A percentile compares a stretch with the other conserved stretches of the same genome.
phyloP scores from a whole-genome alignment of 2,329 filamentous ascomycete genomes.

The Epichloe amarillans region DNA sequence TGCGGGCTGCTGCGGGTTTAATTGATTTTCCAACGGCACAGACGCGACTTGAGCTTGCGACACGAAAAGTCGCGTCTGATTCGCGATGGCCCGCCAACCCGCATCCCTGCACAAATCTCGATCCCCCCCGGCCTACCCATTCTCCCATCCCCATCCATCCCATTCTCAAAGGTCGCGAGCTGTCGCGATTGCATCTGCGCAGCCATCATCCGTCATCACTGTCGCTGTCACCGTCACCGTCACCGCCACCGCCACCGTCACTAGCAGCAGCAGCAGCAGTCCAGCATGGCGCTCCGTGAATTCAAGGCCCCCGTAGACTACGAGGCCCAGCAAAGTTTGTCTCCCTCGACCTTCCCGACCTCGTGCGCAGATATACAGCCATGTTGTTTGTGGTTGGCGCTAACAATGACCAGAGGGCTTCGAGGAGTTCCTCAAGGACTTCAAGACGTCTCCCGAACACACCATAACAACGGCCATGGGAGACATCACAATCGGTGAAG shows the following conservation, averaged over 20 bases:
- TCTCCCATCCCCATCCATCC: constrained; percentile 1
- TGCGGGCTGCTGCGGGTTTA: constrained; percentile 1
- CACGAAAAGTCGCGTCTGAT: constrained; percentile 23
- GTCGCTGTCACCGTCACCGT: background rate
- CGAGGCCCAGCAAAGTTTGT: constrained; percentile 66
- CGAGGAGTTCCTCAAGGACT: constrained; percentile 74
- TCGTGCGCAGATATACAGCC: background rate
- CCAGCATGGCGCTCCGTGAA: constrained; percentile 71
- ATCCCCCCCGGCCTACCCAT: constrained; percentile 17
- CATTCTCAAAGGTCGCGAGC: constrained; percentile 10
- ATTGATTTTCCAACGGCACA: constrained; percentile 12
- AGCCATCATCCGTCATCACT: background rate
- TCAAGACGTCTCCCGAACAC: constrained; percentile 65
- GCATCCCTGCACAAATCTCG: constrained; percentile 12
- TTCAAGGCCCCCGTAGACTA: constrained; percentile 75
- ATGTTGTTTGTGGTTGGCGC: background rate
- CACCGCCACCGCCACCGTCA: background rate
- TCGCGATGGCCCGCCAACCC: background rate
- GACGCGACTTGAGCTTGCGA: constrained; percentile 10
- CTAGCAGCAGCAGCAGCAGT: background rate
- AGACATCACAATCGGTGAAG: constrained; percentile 74
- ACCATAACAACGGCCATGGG: constrained; percentile 71
- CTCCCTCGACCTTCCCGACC: background rate
- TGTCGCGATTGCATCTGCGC: background rate
- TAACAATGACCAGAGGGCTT: constrained; percentile 48